These are phyloP conservation scores for Auxenochlorella protothecoides DNA, from an alignment of 139 green algal species.

Conservation along the genomic window DNA sequence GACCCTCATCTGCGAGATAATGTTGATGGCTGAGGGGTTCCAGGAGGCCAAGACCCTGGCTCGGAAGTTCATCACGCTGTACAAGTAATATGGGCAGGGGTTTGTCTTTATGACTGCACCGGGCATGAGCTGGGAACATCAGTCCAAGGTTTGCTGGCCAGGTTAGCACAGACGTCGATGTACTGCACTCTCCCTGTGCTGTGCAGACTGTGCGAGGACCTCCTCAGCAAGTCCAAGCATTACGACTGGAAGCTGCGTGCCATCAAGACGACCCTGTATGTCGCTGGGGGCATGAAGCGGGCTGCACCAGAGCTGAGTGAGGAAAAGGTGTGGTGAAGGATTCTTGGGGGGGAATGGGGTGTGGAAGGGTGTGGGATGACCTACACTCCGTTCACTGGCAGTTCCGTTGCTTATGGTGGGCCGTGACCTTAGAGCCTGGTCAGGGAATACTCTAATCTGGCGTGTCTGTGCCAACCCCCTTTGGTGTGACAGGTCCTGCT, in stretches of 20 bases:
- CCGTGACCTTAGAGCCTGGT: no score
- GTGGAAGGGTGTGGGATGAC: no score
- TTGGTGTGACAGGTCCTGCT: slow-evolving; percentile 52
- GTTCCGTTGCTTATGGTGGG: no score
- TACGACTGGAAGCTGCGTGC: slow-evolving; percentile 96
- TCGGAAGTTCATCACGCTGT: slow-evolving; percentile 89
- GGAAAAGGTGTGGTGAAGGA: slow-evolving; percentile 58
- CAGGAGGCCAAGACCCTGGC: slow-evolving; percentile 72
- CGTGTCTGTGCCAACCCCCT: neutral
- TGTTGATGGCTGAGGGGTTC: slow-evolving; percentile 95
- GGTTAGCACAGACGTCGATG: no score
- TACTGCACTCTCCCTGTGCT: no score
- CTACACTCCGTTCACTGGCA: no score
- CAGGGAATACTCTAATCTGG: no score
- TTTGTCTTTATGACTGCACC: no score
- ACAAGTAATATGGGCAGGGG: slow-evolving; percentile 17
- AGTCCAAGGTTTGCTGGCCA: no score
- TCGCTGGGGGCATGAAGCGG: slow-evolving; percentile 88
- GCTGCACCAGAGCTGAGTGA: slow-evolving; percentile 70
- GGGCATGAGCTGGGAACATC: no score
- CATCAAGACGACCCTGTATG: slow-evolving; percentile 95
- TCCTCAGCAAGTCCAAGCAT: slow-evolving; percentile 76
- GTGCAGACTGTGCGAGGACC: slow-evolving; percentile 73
- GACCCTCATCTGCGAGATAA: slow-evolving; percentile 88
- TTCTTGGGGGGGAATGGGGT: no score